A percentile compares a stretch with the other conserved stretches of the same genome.
Evolutionary conservation across 371 early-diverging fungal genomes (phyloP).

Genomic region (Rhizopus sp.): DNA sequence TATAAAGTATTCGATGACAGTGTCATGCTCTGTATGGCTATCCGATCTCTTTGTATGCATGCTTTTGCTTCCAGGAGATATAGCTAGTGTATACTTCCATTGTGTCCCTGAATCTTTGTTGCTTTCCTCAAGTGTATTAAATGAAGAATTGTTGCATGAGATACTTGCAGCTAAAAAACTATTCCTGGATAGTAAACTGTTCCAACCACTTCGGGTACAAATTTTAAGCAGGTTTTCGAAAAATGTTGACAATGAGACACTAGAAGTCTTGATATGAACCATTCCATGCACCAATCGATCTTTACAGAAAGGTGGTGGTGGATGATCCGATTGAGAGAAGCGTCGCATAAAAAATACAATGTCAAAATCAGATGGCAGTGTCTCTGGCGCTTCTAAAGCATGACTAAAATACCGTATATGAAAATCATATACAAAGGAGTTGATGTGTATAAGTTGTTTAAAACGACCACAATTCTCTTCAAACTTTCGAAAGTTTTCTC

Average conservation of each 20-base stretch:
- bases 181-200: constrained; percentile 17
- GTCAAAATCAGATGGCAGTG: constrained; percentile 41
- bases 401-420: constrained; percentile 69
- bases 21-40: not conserved
- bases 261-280: constrained; percentile 39
- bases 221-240: constrained; percentile 74
- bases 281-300: constrained; percentile 63
- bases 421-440: constrained; percentile 85
- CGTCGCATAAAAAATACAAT: constrained; percentile 59
- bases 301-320: constrained; percentile 63
- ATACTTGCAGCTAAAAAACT: constrained; percentile 29
- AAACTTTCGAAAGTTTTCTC: constrained; percentile 54
- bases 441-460: constrained; percentile 74
- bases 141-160: constrained; percentile 35
- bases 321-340: constrained; percentile 57
- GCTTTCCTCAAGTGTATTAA: constrained; percentile 2
- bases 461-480: constrained; percentile 65
- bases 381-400: constrained; percentile 44
- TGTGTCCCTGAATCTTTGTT: constrained; percentile 3
- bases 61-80: constrained; percentile 20
- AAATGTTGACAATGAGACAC: constrained; percentile 41
- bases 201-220: constrained; percentile 68
- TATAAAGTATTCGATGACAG: constrained; percentile 40
- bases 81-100: constrained; percentile 41
- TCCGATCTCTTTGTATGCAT: not conserved